These are phyloP conservation scores for Exophiala aquamarina DNA, from an alignment of 2,329 filamentous ascomycete genomes.

Conservation along the genomic window DNA sequence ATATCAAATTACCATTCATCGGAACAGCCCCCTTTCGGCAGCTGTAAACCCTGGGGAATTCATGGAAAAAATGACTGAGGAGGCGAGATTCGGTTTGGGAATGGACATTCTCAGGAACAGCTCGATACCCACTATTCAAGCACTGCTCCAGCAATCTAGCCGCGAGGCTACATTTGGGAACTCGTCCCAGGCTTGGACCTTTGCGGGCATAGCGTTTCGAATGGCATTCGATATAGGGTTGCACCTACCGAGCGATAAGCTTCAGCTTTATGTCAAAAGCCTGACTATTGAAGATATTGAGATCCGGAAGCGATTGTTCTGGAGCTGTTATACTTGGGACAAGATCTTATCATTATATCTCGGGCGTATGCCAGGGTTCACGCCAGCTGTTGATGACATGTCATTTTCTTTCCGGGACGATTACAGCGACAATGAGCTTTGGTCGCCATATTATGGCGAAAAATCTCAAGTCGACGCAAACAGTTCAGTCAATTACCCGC, in stretches of 20 bases:
- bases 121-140: conserved; percentile 32
- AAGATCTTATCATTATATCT: conserved; percentile 34
- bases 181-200: conserved; percentile 32
- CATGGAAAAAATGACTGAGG: conserved; percentile 24
- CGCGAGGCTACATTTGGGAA: conserved; percentile 31
- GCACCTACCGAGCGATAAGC: conserved; percentile 28
- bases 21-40: conserved; percentile 11
- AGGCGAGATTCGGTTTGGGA: conserved; percentile 29
- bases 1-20: conserved; percentile 13
- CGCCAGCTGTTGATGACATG: conserved; percentile 23
- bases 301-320: conserved; percentile 32
- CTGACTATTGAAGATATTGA: conserved; percentile 33
- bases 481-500: conserved; percentile 21
- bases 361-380: conserved; percentile 31
- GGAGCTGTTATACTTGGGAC: conserved; percentile 35
- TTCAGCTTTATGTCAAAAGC: conserved; percentile 27
- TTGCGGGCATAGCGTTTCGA: conserved; percentile 32
- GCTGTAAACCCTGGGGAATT: conserved; percentile 20
- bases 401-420: conserved; percentile 31
- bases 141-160: conserved; percentile 32
- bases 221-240: conserved; percentile 34
- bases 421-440: conserved; percentile 30
- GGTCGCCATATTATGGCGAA: conserved; percentile 32
- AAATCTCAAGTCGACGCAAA: conserved; percentile 20
- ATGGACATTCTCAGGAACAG: conserved; percentile 31